Conservation (phyloP, 2,329 filamentous ascomycete species). For the Cercospora beticola region DNA sequence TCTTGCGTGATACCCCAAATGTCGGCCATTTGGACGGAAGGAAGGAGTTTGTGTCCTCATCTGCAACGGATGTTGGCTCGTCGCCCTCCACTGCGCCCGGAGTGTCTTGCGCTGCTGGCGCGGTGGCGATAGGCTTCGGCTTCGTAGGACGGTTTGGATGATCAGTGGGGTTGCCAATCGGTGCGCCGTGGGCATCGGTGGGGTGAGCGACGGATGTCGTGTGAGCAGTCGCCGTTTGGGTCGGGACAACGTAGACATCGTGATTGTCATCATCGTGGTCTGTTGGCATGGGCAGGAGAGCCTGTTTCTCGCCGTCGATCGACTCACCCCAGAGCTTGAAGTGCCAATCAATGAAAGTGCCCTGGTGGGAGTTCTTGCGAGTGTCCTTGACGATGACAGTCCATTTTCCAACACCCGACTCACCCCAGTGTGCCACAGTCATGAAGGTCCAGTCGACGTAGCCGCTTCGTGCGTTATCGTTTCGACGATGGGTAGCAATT, state of each 20-base stretch:
- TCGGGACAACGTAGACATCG: slow-evolving; percentile 60
- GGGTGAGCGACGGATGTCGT: slow-evolving; percentile 58
- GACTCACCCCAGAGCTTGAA: slow-evolving; percentile 91
- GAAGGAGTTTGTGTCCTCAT: slow-evolving; percentile 54
- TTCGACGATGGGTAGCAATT: slow-evolving; percentile 70
- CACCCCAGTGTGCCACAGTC: slow-evolving; percentile 96
- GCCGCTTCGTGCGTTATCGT: slow-evolving; percentile 66
- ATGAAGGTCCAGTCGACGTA: slow-evolving; percentile 99
- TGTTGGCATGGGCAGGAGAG: slow-evolving; percentile 74
- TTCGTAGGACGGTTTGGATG: slow-evolving; percentile 57
- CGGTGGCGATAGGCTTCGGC: slow-evolving; percentile 38
- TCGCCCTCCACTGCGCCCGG: slow-evolving; percentile 32
- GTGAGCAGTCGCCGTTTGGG: slow-evolving; percentile 56
- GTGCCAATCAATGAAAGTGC: slow-evolving; percentile 86
- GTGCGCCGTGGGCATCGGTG: slow-evolving; percentile 46
- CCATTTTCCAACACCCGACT: slow-evolving; percentile 84
- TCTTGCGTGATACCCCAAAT: slow-evolving; percentile 82
- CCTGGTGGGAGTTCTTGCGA: slow-evolving; percentile 70
- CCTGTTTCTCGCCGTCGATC: slow-evolving; percentile 72
- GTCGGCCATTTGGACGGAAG: slow-evolving; percentile 86
- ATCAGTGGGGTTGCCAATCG: slow-evolving; percentile 47
- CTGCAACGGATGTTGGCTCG: slow-evolving; percentile 33
- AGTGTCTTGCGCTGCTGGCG: slow-evolving; percentile 41
- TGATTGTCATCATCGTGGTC: slow-evolving; percentile 83
- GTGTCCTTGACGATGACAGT: slow-evolving; percentile 87